A percentile compares a stretch with the other conserved stretches of the same genome.
phyloP scores from a whole-genome alignment of 2,329 filamentous ascomycete species.

The Pseudonectria buxi region DNA sequence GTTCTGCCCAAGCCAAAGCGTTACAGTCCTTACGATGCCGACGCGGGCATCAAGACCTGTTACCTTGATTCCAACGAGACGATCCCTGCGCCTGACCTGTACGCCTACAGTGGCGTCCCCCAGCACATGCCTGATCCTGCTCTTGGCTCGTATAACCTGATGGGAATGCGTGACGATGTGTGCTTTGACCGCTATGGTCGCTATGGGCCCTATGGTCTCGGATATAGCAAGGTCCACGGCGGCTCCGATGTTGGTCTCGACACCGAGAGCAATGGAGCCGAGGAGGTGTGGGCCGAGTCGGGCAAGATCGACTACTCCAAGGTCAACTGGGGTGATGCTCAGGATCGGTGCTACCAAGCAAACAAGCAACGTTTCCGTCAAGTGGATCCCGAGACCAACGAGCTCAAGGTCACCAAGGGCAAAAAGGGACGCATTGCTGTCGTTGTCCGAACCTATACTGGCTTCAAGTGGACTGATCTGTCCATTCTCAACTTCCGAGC shows the following conservation, averaged over 20 bases:
- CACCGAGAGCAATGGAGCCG: slow-evolving; percentile 61
- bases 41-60: slow-evolving; percentile 50
- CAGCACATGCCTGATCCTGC: slow-evolving; percentile 71
- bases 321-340: slow-evolving; percentile 50
- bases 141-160: slow-evolving; percentile 67
- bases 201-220: slow-evolving; percentile 76
- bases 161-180: slow-evolving; percentile 69
- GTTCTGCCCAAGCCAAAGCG: slow-evolving; percentile 38
- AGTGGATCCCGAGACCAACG: slow-evolving; percentile 32
- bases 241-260: slow-evolving; percentile 67
- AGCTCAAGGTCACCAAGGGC: slow-evolving; percentile 21
- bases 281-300: slow-evolving; percentile 48
- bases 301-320: slow-evolving; percentile 50
- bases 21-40: slow-evolving; percentile 65
- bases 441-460: slow-evolving; percentile 72
- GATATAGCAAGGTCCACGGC: slow-evolving; percentile 68
- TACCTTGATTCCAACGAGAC: slow-evolving; percentile 55
- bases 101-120: slow-evolving; percentile 63
- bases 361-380: slow-evolving; percentile 57
- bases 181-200: slow-evolving; percentile 86
- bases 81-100: slow-evolving; percentile 54
- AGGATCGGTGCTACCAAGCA: slow-evolving; percentile 45
- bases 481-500: slow-evolving; percentile 76
- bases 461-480: slow-evolving; percentile 71
- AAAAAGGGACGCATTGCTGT: slow-evolving; percentile 62